These are phyloP conservation scores for Abrus precatorius DNA, from an alignment of 306 rosid genomes.

Conservation along the genomic window DNA sequence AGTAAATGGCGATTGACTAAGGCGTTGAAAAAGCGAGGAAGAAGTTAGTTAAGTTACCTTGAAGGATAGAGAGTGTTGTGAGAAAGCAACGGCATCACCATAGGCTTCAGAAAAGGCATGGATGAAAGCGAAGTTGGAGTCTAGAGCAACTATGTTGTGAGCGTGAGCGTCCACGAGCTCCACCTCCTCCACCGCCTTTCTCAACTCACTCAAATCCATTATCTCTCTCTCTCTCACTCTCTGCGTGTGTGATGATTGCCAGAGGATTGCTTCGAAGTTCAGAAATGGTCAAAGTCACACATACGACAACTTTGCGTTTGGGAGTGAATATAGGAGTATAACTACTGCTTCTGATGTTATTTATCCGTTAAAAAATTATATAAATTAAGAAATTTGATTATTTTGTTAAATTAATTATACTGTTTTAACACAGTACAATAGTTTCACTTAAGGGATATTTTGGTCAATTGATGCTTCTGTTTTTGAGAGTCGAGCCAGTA, in stretches of 20 bases:
- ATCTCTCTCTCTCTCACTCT: neutral
- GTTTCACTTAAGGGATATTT: too few species aligned
- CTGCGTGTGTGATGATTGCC: neutral
- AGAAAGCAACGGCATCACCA: constrained; percentile 67
- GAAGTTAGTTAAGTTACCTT: constrained; percentile 57
- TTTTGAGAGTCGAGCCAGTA: too few species aligned
- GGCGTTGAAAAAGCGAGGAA: neutral
- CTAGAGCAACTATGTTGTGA: constrained; percentile 77
- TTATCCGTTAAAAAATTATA: too few species aligned
- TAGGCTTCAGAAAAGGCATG: constrained; percentile 74
- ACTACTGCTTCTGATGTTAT: too few species aligned
- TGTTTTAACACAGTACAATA: too few species aligned
- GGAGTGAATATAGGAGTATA: too few species aligned
- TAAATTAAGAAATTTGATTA: too few species aligned
- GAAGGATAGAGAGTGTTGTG: constrained; percentile 74
- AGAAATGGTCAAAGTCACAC: neutral
- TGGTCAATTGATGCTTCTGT: too few species aligned
- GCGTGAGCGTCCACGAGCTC: constrained; percentile 90
- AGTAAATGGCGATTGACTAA: neutral
- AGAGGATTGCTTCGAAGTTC: neutral
- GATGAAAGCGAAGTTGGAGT: constrained; percentile 72
- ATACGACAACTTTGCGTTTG: too few species aligned
- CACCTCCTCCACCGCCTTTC: constrained; percentile 64
- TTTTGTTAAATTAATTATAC: too few species aligned
- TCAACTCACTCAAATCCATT: constrained; percentile 80